phyloP scores from a whole-genome alignment of 805 yeast genomes.

The Candida pini region DNA sequence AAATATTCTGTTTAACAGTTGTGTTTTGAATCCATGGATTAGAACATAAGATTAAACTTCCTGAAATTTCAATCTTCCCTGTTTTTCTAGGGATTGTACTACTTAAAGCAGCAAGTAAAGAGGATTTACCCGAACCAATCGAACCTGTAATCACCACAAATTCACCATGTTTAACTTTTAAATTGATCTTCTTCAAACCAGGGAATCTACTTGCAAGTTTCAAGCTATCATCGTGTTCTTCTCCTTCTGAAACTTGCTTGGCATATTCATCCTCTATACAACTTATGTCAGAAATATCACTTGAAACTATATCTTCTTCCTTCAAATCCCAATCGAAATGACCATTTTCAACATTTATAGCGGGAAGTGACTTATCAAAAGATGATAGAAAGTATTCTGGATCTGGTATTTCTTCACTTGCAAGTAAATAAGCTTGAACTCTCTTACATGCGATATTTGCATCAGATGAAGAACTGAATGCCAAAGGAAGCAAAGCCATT shows the following conservation, averaged over 20 bases:
- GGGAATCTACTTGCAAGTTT: conserved; percentile 19
- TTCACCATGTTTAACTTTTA: conserved; percentile 57
- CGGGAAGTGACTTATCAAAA: conserved; percentile 25
- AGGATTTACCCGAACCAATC: conserved; percentile 64
- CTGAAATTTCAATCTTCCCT: conserved; percentile 52
- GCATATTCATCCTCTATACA: neutral
- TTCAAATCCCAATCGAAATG: conserved; percentile 61
- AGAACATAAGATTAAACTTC: conserved; percentile 41
- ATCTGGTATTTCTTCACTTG: conserved; percentile 31
- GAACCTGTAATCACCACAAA: conserved; percentile 73
- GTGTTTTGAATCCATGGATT: conserved; percentile 83
- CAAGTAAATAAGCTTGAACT: conserved; percentile 46
- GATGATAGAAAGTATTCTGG: conserved; percentile 12
- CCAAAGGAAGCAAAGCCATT: conserved; percentile 65
- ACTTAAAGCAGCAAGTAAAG: conserved; percentile 61
- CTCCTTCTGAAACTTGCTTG: conserved; percentile 10
- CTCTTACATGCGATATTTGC: conserved; percentile 56
- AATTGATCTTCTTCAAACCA: conserved; percentile 45
- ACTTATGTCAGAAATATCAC: neutral
- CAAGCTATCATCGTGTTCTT: conserved; percentile 4
- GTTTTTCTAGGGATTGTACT: conserved; percentile 55
- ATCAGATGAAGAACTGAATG: conserved; percentile 63
- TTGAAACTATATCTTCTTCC: conserved; percentile 23
- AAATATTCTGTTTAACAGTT: conserved; percentile 67
- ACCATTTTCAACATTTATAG: conserved; percentile 47